Evolutionary conservation across 2,329 filamentous ascomycete species (phyloP).

Genomic region (Venturia carpophila): DNA sequence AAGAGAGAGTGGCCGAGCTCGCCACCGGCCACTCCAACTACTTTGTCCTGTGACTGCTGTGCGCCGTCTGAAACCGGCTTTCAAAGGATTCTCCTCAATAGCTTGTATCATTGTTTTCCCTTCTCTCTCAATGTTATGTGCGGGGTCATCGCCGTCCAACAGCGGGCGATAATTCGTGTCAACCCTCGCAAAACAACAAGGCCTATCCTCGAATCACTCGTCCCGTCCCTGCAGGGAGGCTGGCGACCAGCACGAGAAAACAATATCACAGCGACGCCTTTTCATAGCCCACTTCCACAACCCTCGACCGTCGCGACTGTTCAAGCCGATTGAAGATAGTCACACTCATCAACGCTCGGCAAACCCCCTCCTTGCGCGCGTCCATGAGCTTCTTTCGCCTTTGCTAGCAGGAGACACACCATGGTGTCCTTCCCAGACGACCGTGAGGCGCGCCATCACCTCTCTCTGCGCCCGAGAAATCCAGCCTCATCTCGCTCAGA

Average conservation of each 20-base stretch:
- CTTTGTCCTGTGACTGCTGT: slow-evolving; percentile 4
- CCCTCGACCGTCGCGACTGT: neutral
- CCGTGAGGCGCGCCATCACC: slow-evolving; percentile 3
- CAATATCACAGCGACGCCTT: neutral
- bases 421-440: slow-evolving; percentile 11
- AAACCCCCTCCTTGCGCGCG: neutral
- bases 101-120: neutral
- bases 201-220: neutral
- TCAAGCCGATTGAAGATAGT: neutral
- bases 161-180: neutral
- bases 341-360: neutral
- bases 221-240: slow-evolving; percentile 1
- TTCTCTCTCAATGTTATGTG: neutral
- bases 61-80: slow-evolving; percentile 4
- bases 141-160: neutral
- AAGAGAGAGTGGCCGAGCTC: neutral
- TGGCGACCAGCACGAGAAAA: neutral
- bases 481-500: slow-evolving; percentile 41
- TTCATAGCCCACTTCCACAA: neutral
- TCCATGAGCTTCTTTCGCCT: slow-evolving; percentile 7
- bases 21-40: neutral
- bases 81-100: neutral
- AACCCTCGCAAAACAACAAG: neutral
- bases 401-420: neutral
- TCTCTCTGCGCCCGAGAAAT: slow-evolving; percentile 54